Evolutionary conservation across 2,329 filamentous ascomycete genomes (phyloP), one percentile per base, ranked within the genome.

Genomic region (Exophiala spinifera): DNA sequence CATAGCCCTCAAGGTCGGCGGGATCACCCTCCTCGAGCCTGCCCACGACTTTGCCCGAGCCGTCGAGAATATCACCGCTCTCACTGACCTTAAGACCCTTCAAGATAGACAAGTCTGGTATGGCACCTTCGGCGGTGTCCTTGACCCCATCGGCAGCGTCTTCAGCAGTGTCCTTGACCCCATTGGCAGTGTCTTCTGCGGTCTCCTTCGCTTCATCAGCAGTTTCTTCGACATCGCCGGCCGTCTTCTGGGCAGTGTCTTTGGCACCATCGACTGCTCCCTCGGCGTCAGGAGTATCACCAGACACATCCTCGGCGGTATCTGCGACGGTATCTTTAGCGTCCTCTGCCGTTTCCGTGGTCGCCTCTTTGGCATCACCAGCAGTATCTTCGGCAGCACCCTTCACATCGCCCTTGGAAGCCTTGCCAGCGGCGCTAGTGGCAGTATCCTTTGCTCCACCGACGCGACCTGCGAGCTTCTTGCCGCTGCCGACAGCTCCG

Each of bases 211-310:
- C 55, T 25, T 57, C 61, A 23, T 54, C 40, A 8, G 61, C 59
- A 17, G 59, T 56, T 17, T 53, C 61, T 31, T 53, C 17, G 19
- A 56, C 57, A 19, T 64, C 64, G 20, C 46, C 51, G 3, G 49
- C 49, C n/a, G 55, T 46, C 15, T 51, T 51, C 39, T 59, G 52
- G 10, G 54, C 52, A 13, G 46, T 49, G 72, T 86, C 46, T 83
- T 86, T 63, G 83, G 83, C 34, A 60, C 74, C 36, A 60, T 80
- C 10, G 73, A 77, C 1, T 71, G 80, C 3, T 67, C 57, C 7
- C 39, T 79, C 14, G 79, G 62, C 56, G 17, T 62, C 57, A 31
- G 53, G 36, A 7, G 46, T 56, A 23, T 56, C 62, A 6, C 57
- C 57, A 11, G 56, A 54, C 1, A 55, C 51, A 8, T 60, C 60